Evolutionary conservation across 2,329 filamentous ascomycete species (phyloP).

Genomic region (Ceratocystis lukuohia): DNA sequence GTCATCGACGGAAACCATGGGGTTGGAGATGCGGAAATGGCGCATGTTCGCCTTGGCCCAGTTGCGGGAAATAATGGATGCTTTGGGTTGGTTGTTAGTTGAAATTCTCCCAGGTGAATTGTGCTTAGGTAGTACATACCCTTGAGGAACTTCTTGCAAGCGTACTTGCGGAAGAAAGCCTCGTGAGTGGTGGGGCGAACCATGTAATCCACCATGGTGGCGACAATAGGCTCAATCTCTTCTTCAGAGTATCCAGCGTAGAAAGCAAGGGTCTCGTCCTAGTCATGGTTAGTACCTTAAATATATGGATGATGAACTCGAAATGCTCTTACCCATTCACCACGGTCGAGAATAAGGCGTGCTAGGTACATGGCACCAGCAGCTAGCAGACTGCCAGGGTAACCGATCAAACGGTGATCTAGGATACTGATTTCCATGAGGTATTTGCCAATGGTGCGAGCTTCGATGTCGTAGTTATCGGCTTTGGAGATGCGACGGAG

Average conservation of each 20-base stretch:
- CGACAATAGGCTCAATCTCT: conserved; percentile 82
- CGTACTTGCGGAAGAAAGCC: conserved; percentile 99
- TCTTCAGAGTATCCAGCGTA: conserved; percentile 90
- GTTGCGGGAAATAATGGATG: conserved; percentile 29
- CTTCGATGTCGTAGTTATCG: conserved; percentile 98
- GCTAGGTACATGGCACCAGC: conserved; percentile 92
- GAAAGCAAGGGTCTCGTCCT: conserved; percentile 75
- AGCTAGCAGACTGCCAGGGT: conserved; percentile 77
- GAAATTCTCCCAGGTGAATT: background rate
- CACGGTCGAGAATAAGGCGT: conserved; percentile 77
- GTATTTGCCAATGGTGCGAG: conserved; percentile 93
- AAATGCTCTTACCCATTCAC: conserved; percentile 63
- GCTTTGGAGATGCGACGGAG: conserved; percentile 96
- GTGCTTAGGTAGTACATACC: conserved; percentile 44
- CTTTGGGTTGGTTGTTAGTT: conserved; percentile 2
- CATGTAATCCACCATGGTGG: conserved; percentile 93
- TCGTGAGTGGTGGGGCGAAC: conserved; percentile 82
- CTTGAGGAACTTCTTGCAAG: conserved; percentile 98
- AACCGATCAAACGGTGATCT: conserved; percentile 85
- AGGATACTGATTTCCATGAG: conserved; percentile 92
- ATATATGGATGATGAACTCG: background rate
- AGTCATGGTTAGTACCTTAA: conserved; percentile 25
- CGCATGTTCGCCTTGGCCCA: conserved; percentile 78
- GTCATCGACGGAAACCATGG: conserved; percentile 38
- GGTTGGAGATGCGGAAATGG: conserved; percentile 41